These are phyloP conservation scores for Dissoconium aciculare DNA, from an alignment of 2,329 filamentous ascomycete species.

Conservation along the genomic window DNA sequence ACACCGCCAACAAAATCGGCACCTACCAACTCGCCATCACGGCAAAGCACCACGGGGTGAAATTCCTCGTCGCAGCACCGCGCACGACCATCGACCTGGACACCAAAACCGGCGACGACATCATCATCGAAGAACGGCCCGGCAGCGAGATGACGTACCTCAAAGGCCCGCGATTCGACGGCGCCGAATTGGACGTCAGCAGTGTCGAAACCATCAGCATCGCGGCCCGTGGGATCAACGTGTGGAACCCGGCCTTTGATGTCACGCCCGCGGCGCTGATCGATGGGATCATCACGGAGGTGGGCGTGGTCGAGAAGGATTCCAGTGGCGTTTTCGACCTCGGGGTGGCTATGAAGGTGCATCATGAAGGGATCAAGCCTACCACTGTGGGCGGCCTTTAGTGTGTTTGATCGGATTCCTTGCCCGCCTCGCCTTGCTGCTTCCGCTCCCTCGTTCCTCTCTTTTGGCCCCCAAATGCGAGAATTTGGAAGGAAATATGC, in stretches of 20 bases:
- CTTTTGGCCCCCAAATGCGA: too few relatives aligned
- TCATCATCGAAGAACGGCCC: conserved; percentile 81
- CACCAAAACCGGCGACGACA: conserved; percentile 61
- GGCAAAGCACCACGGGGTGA: conserved; percentile 72
- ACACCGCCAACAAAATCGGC: conserved; percentile 97
- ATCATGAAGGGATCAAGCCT: conserved; percentile 23
- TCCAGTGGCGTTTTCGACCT: conserved; percentile 51
- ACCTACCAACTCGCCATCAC: conserved; percentile 89
- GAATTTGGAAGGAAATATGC: too few relatives aligned
- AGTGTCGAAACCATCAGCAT: conserved; percentile 61
- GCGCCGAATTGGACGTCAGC: conserved; percentile 46
- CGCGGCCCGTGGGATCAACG: conserved; percentile 58
- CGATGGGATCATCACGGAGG: conserved; percentile 87
- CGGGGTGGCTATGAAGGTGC: conserved; percentile 20
- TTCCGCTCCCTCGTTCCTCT: too few relatives aligned
- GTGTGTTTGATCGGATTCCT: too few relatives aligned
- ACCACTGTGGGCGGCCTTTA: conserved; percentile 20
- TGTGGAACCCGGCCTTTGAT: conserved; percentile 97
- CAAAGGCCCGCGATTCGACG: conserved; percentile 53
- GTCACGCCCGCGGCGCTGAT: conserved; percentile 81
- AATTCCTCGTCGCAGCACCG: conserved; percentile 88
- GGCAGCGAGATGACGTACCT: conserved; percentile 70
- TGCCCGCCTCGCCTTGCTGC: too few relatives aligned
- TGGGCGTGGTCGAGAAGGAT: conserved; percentile 69
- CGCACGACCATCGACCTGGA: conserved; percentile 83